Evolutionary conservation across 2,329 filamentous ascomycete species (phyloP), one percentile per base, ranked within the genome.

Genomic region (Fusarium brachygibbosum): DNA sequence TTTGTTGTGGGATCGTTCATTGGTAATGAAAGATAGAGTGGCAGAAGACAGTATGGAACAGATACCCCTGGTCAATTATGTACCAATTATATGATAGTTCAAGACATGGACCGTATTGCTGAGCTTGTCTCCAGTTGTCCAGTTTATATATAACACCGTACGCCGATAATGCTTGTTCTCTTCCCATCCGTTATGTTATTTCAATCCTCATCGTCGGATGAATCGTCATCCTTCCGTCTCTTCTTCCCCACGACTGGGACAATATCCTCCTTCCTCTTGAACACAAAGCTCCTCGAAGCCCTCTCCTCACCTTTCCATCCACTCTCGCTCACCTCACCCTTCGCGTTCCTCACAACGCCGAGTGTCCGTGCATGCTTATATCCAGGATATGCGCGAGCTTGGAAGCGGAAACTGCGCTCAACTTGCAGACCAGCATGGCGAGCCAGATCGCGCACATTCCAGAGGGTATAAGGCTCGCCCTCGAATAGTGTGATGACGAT

Each of bases 401-500:
- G 84, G 76, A 96, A 96, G 59, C 80, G 82, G 76, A 92, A 94
- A 77, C 90, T 93, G 74, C 86, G 82, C 72, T 89, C 84, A 35
- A 94, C 90, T 74, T 87, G 86, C 51, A 95, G 81, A 7, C 91
- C 92, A 6, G 85, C 85, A 78, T 97, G 93, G 9, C 95, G 86
- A 3, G 88, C 96, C 29, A 99, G 84, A 81, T 98, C 95, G 35
- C 90, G 88, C 28, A 98, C 86, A 81, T 98, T 98, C 96, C 96
- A 99, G 1, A 98, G 86, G 3, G 93, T 95, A 78, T 99, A 99
- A 1, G 96, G 96, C 79, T 97, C 91, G 61, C 92, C 92, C 79
- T 98, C 95, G 78, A 99, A 99, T 12, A 98, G 82, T 0, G 94
- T 97, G 23, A 98, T 89, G 53, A 97, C 81, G 55, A 98, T 89